phyloP scores from a whole-genome alignment of 2,329 filamentous ascomycete genomes.

The Grosmannia clavigera region DNA sequence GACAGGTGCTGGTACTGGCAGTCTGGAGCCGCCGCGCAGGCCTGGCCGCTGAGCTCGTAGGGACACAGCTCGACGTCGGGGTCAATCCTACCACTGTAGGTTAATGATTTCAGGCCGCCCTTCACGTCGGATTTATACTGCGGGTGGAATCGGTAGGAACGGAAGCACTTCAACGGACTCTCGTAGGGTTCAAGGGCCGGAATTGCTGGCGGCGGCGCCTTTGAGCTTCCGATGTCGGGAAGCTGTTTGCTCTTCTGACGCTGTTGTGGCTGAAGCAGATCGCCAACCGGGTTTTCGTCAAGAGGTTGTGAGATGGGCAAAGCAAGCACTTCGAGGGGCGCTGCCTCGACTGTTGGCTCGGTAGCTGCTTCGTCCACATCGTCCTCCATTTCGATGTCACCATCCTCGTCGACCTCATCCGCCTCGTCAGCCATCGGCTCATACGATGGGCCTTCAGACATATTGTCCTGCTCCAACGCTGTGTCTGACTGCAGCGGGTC shows the following conservation, averaged over 20 bases:
- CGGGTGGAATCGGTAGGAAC: conserved; percentile 82
- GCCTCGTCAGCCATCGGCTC: background rate
- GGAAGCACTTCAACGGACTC: conserved; percentile 72
- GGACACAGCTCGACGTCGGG: conserved; percentile 61
- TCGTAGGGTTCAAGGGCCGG: conserved; percentile 48
- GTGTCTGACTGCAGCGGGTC: background rate
- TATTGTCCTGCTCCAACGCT: conserved; percentile 6
- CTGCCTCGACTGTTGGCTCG: background rate
- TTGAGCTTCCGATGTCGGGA: background rate
- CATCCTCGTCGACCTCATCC: conserved; percentile 6
- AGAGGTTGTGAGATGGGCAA: background rate
- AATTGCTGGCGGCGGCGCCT: background rate
- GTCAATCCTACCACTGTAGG: conserved; percentile 87
- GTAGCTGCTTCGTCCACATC: too few species aligned
- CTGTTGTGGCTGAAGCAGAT: background rate
- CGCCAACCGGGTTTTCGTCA: background rate
- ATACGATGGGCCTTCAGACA: conserved; percentile 5
- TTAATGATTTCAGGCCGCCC: conserved; percentile 76
- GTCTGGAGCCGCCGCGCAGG: conserved; percentile 52
- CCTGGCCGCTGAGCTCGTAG: conserved; percentile 55
- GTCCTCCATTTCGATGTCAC: conserved; percentile 13
- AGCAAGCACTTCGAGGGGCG: background rate
- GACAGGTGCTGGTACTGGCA: conserved; percentile 75
- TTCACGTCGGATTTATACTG: conserved; percentile 55
- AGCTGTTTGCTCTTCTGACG: background rate